Conservation (phyloP, 371 early-diverging fungal genomes). For the Zychaea mexicana region DNA sequence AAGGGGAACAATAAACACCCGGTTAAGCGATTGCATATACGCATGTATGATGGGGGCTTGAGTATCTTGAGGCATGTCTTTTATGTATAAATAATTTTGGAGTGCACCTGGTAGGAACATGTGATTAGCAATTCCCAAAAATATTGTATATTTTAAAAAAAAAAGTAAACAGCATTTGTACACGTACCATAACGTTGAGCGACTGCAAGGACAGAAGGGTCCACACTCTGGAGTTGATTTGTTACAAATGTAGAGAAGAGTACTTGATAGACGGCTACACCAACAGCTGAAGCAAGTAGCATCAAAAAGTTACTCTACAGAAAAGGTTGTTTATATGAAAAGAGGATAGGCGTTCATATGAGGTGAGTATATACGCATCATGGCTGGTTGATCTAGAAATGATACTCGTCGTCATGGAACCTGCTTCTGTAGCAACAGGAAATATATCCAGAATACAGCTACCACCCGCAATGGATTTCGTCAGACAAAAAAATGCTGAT, state of each 20-base stretch:
- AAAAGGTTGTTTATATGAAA: background rate
- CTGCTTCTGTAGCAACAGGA: too few species aligned
- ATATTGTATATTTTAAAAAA: too few species aligned
- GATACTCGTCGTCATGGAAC: too few species aligned
- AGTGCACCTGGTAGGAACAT: background rate
- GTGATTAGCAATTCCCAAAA: too few species aligned
- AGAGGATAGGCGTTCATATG: too few species aligned
- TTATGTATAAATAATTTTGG: constrained; percentile 32
- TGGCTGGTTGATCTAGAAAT: too few species aligned
- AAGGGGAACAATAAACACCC: constrained; percentile 58
- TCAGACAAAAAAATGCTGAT: too few species aligned
- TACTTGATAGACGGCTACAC: constrained; percentile 40
- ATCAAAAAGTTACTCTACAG: constrained; percentile 32
- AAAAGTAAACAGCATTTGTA: too few species aligned
- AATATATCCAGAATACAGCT: too few species aligned
- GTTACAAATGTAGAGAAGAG: constrained; percentile 21
- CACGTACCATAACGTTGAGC: constrained; percentile 32
- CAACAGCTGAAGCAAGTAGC: constrained; percentile 38
- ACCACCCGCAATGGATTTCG: too few species aligned
- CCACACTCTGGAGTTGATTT: constrained; percentile 17
- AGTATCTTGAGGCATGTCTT: constrained; percentile 30
- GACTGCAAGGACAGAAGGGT: constrained; percentile 13
- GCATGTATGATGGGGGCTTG: constrained; percentile 49
- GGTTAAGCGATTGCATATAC: constrained; percentile 58
- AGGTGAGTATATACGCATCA: too few species aligned